phyloP scores from a whole-genome alignment of 805 yeast species.

The Pichia deserticola region DNA sequence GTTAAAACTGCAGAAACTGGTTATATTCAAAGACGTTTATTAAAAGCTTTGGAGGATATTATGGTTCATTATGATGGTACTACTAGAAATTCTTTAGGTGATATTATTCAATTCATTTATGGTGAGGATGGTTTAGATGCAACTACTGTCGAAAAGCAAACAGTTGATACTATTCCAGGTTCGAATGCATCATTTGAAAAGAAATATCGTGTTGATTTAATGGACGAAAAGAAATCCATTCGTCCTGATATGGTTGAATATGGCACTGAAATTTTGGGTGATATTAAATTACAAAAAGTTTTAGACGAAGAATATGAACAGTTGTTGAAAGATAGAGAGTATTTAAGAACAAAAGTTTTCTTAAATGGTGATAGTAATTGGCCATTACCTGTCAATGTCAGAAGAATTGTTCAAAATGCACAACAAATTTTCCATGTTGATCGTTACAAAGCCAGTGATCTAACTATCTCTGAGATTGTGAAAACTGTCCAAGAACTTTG shows the following conservation, averaged over 20 bases:
- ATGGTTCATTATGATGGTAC: conserved; percentile 95
- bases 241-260: conserved; percentile 75
- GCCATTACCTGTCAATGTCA: conserved; percentile 96
- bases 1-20: conserved; percentile 99
- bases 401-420: conserved; percentile 94
- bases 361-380: conserved; percentile 91
- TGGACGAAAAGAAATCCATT: conserved; percentile 53
- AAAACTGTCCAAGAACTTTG: conserved; percentile 62
- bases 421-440: conserved; percentile 96
- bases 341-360: conserved; percentile 74
- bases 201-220: conserved; percentile 79
- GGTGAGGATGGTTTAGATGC: conserved; percentile 99
- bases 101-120: conserved; percentile 88
- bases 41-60: conserved; percentile 96
- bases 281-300: conserved; percentile 68
- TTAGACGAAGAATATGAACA: conserved; percentile 83
- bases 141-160: conserved; percentile 93
- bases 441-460: conserved; percentile 81
- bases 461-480: conserved; percentile 77
- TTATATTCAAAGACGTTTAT: conserved; percentile 94
- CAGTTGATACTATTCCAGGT: conserved; percentile 93
- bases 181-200: conserved; percentile 75
- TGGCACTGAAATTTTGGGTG: conserved; percentile 87
- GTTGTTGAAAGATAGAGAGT: conserved; percentile 65
- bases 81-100: conserved; percentile 95